These are phyloP conservation scores for Jatropha multifida DNA, from an alignment of 441 rosid species.

Conservation along the genomic window DNA sequence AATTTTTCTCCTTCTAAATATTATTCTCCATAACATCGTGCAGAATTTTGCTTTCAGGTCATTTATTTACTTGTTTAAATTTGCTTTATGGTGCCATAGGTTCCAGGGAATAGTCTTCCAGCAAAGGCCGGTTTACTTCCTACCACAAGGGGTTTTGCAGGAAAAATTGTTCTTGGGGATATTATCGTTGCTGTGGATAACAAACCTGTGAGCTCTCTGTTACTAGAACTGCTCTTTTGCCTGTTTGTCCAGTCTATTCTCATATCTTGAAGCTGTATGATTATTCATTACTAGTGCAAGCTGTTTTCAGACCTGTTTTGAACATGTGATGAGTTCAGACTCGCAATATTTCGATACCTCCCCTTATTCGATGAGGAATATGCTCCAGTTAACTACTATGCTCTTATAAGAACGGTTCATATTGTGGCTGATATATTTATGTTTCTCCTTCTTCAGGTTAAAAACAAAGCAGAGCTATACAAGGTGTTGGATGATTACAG, in stretches of 20 bases:
- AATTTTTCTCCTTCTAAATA: neutral
- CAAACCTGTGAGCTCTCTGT: constrained; percentile 53
- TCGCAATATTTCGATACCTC: neutral
- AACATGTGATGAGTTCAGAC: neutral
- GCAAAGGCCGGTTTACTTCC: constrained; percentile 78
- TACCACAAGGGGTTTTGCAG: constrained; percentile 83
- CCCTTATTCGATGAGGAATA: neutral
- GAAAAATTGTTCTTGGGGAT: constrained; percentile 85
- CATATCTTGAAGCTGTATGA: neutral
- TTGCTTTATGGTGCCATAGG: constrained; percentile 36
- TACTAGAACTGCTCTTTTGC: constrained; percentile 10
- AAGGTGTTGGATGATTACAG: constrained; percentile 76
- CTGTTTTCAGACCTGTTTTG: neutral
- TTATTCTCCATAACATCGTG: neutral
- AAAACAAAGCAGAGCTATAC: constrained; percentile 71
- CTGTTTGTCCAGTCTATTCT: neutral
- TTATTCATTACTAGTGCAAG: neutral
- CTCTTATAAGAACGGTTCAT: neutral
- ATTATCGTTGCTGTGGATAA: constrained; percentile 68
- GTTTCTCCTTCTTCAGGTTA: constrained; percentile 51
- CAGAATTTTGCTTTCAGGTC: neutral
- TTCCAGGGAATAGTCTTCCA: constrained; percentile 67
- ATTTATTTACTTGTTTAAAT: constrained; percentile 1
- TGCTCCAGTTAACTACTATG: neutral
- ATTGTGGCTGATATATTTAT: neutral